phyloP scores from a whole-genome alignment of 2,329 filamentous ascomycete genomes.

The Paraphoma sp. region DNA sequence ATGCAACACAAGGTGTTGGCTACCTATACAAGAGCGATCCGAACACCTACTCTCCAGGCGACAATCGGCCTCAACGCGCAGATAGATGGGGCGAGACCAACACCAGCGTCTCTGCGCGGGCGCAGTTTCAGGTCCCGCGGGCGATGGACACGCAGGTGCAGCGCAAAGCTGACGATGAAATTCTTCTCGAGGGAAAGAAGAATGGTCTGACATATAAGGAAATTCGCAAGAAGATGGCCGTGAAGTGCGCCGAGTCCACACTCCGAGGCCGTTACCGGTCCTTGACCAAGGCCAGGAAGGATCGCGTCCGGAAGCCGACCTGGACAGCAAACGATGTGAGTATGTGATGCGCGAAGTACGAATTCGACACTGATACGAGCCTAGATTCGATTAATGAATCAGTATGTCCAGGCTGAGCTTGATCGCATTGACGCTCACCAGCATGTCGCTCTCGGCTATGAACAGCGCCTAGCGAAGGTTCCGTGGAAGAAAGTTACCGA shows the following conservation, averaged over 20 bases:
- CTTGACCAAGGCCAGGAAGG: conserved; percentile 67
- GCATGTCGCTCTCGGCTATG: conserved; percentile 9
- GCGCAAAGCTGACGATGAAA: conserved; percentile 33
- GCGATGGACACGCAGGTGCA: conserved; percentile 6
- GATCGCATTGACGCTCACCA: conserved; percentile 22
- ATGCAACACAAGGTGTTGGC: neutral
- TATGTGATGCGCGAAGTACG: conserved; percentile 15
- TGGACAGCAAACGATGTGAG: conserved; percentile 72
- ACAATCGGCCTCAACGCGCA: neutral
- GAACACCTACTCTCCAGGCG: neutral
- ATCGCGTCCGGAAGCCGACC: conserved; percentile 69
- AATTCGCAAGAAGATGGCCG: conserved; percentile 63
- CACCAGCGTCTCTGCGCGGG: neutral
- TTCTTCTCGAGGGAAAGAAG: conserved; percentile 61
- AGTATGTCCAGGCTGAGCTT: conserved; percentile 29
- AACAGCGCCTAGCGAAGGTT: conserved; percentile 50
- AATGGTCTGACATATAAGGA: conserved; percentile 69
- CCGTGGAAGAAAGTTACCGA: conserved; percentile 66
- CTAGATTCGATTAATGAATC: conserved; percentile 33
- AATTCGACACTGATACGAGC: conserved; percentile 10
- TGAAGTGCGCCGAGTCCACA: conserved; percentile 73
- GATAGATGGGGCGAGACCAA: neutral
- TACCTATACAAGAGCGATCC: neutral
- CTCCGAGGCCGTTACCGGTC: conserved; percentile 71
- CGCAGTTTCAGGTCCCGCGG: conserved; percentile 1